Evolutionary conservation across 1,284 basidiomycete species (phyloP), one percentile per base, ranked within the genome.

Genomic region (Hemileia vastatrix): DNA sequence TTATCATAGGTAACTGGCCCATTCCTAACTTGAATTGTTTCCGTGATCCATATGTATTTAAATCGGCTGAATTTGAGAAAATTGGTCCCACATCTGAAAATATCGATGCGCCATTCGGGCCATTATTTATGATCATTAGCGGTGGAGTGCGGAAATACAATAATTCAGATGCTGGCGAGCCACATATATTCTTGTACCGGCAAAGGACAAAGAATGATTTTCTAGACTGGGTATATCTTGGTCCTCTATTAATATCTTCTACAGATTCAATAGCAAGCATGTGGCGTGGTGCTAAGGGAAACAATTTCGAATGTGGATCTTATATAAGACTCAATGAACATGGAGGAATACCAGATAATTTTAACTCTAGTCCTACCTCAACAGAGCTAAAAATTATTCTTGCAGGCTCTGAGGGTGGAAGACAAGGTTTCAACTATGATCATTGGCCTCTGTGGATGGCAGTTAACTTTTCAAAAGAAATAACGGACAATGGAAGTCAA

Each of bases 11-110:
- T 32, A 6, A 64, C 11, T 24, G 9, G 23, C n/a, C 31, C 18
- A 27, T 5, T 47, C 23, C 32, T 6, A 18, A n/a, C 18, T 2
- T 47, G 57, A 54, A 66, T 13, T 66, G 67, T 8, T 68, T 67
- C 62, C 57, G 67, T 6, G 67, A 68, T 27, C 67, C 67, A 1
- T 68, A 67, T 52, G 58, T 65, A 19, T 68, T 68, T 60, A 18
- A 57, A 15, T 67, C 66, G 23, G 59, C 67, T 15, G n/a, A n/a
- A n/a, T n/a, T n/a, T n/a, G n/a, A n/a, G n/a, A n/a, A n/a, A n/a
- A n/a, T n/a, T n/a, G n/a, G n/a, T n/a, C n/a, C n/a, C n/a, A n/a
- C n/a, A n/a, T n/a, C n/a, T n/a, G n/a, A n/a, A n/a, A n/a, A n/a
- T n/a, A n/a, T 52, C 9, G 54, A 66, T 4, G 43, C 54, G 24